Evolutionary conservation across 2,329 filamentous ascomycete genomes (phyloP), one percentile per base, ranked within the genome.

Genomic region (Thermothelomyces thermophilus): DNA sequence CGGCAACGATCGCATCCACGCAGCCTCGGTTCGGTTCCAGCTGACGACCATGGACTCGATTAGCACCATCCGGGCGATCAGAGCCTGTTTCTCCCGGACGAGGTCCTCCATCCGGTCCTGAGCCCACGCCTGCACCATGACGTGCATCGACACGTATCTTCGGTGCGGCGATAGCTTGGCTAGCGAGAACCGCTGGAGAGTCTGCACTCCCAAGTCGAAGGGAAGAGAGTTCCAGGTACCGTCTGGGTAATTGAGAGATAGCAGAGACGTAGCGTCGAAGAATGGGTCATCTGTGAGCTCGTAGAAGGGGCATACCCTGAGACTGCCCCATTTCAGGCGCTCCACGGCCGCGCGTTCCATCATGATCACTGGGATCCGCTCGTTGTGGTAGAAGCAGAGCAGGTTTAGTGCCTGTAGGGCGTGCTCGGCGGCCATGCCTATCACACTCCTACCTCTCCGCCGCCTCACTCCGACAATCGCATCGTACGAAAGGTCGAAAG

Each of bases 341-440:
- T 43, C 37, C 13, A 16, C 14, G 16, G 37, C 39, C 9, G 45
- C 30, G 8, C 35, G 45, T 8, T n/a, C 5, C 9, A 47, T 24
- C 13, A 36, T 44, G 3, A 13, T 1, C 2, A 36, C 11, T 5
- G 45, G 40, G 9, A 52, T 48, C 1, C 16, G 11, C 9, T 48
- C 41, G 22, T 52, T 45, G 35, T 52, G 50, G 28, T 35, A 48
- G 36, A 52, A 52, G 11, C 45, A 48, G 13, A 52, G 11, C n/a
- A 52, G 16, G 8, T 45, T 43, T 13, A 52, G 24, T 1, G 14
- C 30, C n/a, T n/a, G 13, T 14, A 41, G 17, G 14, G 36, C 45
- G 17, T 3, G 24, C 6, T 20, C 7, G 19, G 46, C 46, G 8
- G 13, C 14, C 4, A 5, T 10, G 7, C 35, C 46, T 13, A 20